Evolutionary conservation across 441 rosid genomes (phyloP), one percentile per base, ranked within the genome.

Genomic region (Mallotus repandus): DNA sequence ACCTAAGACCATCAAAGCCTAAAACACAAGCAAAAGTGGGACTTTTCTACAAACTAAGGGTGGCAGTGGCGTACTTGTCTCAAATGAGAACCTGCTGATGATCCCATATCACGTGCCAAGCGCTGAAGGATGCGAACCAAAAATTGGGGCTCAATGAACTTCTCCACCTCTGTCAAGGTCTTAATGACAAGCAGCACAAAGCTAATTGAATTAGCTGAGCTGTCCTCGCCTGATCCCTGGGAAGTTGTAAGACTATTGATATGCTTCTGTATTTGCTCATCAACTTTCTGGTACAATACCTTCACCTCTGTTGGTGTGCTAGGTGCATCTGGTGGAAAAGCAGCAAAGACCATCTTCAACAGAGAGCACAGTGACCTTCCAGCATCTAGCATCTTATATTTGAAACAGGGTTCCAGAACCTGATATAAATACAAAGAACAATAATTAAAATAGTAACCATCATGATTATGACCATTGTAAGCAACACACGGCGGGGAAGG

Each of bases 401-500:
- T 96, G 86, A 96, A 93, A 81, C 97, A 93, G 14, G 92, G 97
- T 83, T 96, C 99, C 74, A 93, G 89, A 84, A 96, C 89, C 99
- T 96, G 94, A 69, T 12, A 79, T 16, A 53, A 73, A 65, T 32
- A 72, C 2, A 64, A 69, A 73, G 60, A 81, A 76, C 32, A 59
- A 61, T 59, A 25, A 63, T 43, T 65, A 74, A 35, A 22, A 69
- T 11, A 45, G 7, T 59, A 46, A 45, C 6, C 19, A 71, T 11
- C 52, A 57, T 35, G 19, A 49, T 45, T 69, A 49, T 66, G 21
- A 41, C 12, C 7, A 45, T 25, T 35, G 68, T n/a, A 52, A 45
- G 18, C 32, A 15, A 50, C 13, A 22, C 3, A 2, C 32, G 32
- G 32, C 32, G 2, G 32, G 32, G 32, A 2, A 29, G 32, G 32